These are phyloP conservation scores for Rhynchosporium agropyri DNA, from an alignment of 2,329 filamentous ascomycete genomes.

Conservation along the genomic window DNA sequence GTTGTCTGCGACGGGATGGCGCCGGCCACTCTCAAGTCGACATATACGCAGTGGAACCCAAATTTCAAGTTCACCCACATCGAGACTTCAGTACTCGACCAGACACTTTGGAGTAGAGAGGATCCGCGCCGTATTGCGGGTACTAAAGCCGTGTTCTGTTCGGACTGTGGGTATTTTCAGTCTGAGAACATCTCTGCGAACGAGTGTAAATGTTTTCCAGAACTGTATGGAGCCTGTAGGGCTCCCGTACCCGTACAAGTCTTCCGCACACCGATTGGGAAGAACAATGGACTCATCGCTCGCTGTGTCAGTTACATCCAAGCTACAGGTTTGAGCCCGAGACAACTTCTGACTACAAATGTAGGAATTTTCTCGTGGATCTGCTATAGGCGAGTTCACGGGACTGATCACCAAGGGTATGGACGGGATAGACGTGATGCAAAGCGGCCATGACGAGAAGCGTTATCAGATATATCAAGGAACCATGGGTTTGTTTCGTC, in stretches of 20 bases:
- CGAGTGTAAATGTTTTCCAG: constrained; percentile 18
- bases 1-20: constrained; percentile 9
- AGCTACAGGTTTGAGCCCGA: not conserved
- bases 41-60: constrained; percentile 16
- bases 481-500: constrained; percentile 18
- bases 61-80: constrained; percentile 15
- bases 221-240: constrained; percentile 14
- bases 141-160: constrained; percentile 8
- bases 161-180: constrained; percentile 16
- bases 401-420: constrained; percentile 57
- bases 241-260: constrained; percentile 14
- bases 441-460: constrained; percentile 45
- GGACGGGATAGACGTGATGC: constrained; percentile 57
- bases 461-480: constrained; percentile 62
- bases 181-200: constrained; percentile 12
- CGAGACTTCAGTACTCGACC: constrained; percentile 13
- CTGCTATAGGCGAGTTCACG: constrained; percentile 57
- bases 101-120: constrained; percentile 3
- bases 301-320: constrained; percentile 17
- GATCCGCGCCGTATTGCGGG: constrained; percentile 10
- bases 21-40: constrained; percentile 9
- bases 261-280: constrained; percentile 16
- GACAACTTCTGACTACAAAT: not conserved
- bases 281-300: constrained; percentile 20
- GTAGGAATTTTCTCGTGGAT: constrained; percentile 51